These are phyloP conservation scores for Echites panduratus DNA, from an alignment of 257 asterid genomes.

Conservation along the genomic window DNA sequence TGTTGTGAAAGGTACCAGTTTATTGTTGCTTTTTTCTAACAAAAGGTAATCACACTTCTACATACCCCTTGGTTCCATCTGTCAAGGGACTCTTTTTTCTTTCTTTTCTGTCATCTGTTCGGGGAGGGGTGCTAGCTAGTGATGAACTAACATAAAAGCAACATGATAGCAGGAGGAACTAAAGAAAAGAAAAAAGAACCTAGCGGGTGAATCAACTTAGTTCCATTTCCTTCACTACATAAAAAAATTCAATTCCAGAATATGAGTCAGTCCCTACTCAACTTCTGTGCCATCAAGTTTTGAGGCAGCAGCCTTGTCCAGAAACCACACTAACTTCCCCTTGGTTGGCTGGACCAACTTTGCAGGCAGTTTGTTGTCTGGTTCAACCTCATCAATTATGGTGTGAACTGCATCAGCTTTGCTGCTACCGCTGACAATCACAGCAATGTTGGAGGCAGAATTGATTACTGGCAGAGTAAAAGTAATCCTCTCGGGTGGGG, in stretches of 20 bases:
- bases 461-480: slow-evolving; percentile 60
- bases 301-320: slow-evolving; percentile 66
- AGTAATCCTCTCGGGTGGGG: slow-evolving; percentile 66
- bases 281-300: slow-evolving; percentile 42
- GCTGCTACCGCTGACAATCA: slow-evolving; percentile 40
- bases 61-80: slow-evolving; percentile 18
- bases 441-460: slow-evolving; percentile 54
- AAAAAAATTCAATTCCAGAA: slow-evolving; percentile 28
- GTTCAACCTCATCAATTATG: slow-evolving; percentile 41
- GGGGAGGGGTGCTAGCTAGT: not conserved
- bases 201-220: slow-evolving; percentile 21
- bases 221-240: slow-evolving; percentile 35
- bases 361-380: slow-evolving; percentile 48
- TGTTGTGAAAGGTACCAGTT: slow-evolving; percentile 9
- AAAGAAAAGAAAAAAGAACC: not conserved
- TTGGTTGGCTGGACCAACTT: slow-evolving; percentile 57
- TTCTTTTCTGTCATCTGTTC: not conserved
- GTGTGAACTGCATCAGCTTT: slow-evolving; percentile 55
- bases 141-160: slow-evolving; percentile 13
- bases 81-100: slow-evolving; percentile 2
- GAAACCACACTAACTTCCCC: slow-evolving; percentile 82
- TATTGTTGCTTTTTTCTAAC: slow-evolving; percentile 20
- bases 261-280: slow-evolving; percentile 31
- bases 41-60: slow-evolving; percentile 20
- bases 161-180: slow-evolving; percentile 1